Base-by-base conservation (phyloP, 306 rosid species). In the Pterocarpus macrocarpus region DNA sequence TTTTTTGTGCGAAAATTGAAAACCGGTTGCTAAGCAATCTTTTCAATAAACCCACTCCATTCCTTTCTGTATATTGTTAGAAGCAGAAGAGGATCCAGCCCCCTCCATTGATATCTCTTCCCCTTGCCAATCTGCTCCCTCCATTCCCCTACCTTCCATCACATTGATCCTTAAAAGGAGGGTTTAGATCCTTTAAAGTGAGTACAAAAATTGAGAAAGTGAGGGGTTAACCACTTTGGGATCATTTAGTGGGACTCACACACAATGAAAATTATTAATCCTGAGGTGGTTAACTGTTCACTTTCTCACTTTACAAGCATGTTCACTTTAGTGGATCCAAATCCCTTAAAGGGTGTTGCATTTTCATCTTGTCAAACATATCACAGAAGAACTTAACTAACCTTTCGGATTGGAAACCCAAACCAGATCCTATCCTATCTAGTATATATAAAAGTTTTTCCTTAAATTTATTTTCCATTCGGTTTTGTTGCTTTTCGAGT, bases 401-500 rank as follows among this genome's bases (percentile, higher is more conserved):
- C 44, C 59, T 33, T 50, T 75, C 36, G 33, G 45, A 63, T 71
- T 64, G 14, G 55, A 82, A 77, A 58, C 33, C 36, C 30, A 52
- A 59, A 16, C 64, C 64, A 35, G 79, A 34, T 71, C 28, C 7
- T 10, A 39, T 78, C 38, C 50, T 2, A 8, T 55, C 32, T 17
- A 67, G 32, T 22, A 39, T 73, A 38, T 38, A 38, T 38, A 6
- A 38, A 38, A 6, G 41, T 38, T 38, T 38, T 38, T 36, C 5
- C 41, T 38, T 38, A 38, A 6, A 4, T 38, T 38, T 38, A 4
- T 38, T 30, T 64, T 67, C 39, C 9, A 65, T 43, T 56, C 17
- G 35, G 38, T 62, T 69, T 17, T 76, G 14, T 80, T 52, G 34
- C 50, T 38, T 38, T 43, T 67, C 57, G 79, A 69, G 34, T 64